Conservation (phyloP, 2,329 filamentous ascomycete genomes). For the Neonectria coccinea region DNA sequence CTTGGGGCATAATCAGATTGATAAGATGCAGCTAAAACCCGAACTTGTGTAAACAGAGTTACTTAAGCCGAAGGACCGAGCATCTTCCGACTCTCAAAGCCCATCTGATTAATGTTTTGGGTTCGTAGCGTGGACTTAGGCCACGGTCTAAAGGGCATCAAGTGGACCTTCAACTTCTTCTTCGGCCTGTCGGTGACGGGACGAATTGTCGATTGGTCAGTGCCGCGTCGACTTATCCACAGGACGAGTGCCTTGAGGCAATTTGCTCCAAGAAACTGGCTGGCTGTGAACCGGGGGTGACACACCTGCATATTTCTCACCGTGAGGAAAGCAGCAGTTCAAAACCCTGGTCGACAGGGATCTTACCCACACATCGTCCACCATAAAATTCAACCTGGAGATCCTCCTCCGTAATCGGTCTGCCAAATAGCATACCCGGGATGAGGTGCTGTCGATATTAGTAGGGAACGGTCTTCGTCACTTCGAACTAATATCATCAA, state of each 20-base stretch:
- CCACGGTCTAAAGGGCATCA: background rate
- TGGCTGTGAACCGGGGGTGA: background rate
- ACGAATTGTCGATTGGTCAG: background rate
- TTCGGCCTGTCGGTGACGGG: background rate
- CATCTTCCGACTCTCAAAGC: background rate
- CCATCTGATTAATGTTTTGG: background rate
- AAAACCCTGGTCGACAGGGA: background rate
- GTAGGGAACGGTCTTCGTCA: no score
- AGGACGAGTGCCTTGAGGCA: background rate
- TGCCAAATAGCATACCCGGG: no score
- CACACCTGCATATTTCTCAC: background rate
- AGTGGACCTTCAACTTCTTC: background rate
- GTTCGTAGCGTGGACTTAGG: background rate
- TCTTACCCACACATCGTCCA: background rate
- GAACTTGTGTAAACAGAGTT: background rate
- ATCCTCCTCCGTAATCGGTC: no score
- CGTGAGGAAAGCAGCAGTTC: background rate
- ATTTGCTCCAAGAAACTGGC: background rate
- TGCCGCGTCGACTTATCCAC: no score
- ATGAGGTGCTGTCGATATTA: no score
- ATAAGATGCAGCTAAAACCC: background rate
- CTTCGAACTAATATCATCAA: no score
- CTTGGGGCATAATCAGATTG: constrained; percentile 1
- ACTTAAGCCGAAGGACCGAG: background rate
- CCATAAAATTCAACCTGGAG: no score